Percentiles rank a stretch among this genome's conserved stretches.
These are phyloP conservation scores for Babesia caballi DNA, from an alignment of 169 alveolate genomes.

Conservation along the genomic window DNA sequence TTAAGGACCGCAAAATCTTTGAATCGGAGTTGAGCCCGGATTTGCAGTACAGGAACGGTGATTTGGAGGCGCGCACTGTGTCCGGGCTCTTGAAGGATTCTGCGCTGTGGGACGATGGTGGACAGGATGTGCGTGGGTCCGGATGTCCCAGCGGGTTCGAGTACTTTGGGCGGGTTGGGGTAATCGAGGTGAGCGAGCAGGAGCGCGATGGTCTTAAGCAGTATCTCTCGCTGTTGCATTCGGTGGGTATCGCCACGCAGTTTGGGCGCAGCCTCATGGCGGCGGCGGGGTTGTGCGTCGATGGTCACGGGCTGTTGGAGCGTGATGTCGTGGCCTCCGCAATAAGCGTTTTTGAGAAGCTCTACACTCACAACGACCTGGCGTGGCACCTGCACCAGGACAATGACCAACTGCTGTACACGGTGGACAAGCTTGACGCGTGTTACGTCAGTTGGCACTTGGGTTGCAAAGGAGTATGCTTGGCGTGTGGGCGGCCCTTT, in stretches of 20 bases:
- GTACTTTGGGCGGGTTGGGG: constrained; percentile 13
- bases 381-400: constrained; percentile 25
- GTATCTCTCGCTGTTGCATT: background rate
- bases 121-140: background rate
- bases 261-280: constrained; percentile 8
- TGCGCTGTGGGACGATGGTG: background rate
- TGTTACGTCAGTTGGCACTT: constrained; percentile 14
- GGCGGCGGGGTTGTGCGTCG: background rate
- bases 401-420: constrained; percentile 10
- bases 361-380: constrained; percentile 49
- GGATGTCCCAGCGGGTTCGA: constrained; percentile 9
- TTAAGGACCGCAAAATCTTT: background rate
- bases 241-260: constrained; percentile 12
- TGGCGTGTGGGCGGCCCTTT: constrained; percentile 12
- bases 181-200: constrained; percentile 9
- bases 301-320: background rate
- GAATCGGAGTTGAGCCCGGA: background rate
- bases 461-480: constrained; percentile 23
- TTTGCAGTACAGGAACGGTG: background rate
- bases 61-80: background rate
- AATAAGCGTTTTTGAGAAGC: constrained; percentile 5
- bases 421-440: constrained; percentile 24
- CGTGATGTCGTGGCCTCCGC: background rate
- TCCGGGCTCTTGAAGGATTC: background rate
- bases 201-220: constrained; percentile 23